Conservation (phyloP, 345 rosid species). For the Chamaenerion angustifolium region DNA sequence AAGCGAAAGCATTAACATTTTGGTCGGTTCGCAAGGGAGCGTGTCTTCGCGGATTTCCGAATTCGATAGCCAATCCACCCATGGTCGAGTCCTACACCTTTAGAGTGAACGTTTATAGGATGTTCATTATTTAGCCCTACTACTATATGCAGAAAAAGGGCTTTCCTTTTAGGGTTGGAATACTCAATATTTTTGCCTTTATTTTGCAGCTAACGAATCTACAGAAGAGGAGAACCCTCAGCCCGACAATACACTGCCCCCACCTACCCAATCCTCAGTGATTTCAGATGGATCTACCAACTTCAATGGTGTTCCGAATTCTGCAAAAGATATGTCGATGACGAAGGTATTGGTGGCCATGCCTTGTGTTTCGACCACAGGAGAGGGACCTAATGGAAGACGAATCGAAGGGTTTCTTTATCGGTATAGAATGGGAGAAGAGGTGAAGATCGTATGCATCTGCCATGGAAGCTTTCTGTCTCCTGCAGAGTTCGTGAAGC, state of each 20-base stretch:
- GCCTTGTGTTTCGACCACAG: conserved; percentile 76
- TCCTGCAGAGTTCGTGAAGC: conserved; percentile 73
- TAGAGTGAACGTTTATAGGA: too few species aligned
- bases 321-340: conserved; percentile 13
- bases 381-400: conserved; percentile 62
- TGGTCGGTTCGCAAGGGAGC: conserved; percentile 47
- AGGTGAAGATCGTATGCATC: conserved; percentile 69
- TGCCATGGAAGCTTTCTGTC: conserved; percentile 83
- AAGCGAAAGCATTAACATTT: conserved; percentile 13
- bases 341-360: conserved; percentile 49
- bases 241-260: too few species aligned
- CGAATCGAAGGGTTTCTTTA: conserved; percentile 74
- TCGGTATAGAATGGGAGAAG: conserved; percentile 61
- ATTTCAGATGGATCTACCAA: too few species aligned
- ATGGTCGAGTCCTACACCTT: too few species aligned
- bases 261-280: too few species aligned
- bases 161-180: too few species aligned
- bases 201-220: too few species aligned
- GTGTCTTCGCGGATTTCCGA: conserved; percentile 51
- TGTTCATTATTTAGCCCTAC: too few species aligned
- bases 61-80: conserved; percentile 28
- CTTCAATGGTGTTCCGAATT: too few species aligned
- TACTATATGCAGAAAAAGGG: too few species aligned
- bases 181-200: too few species aligned
- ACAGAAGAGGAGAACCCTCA: too few species aligned